Evolutionary conservation across 495 filamentous ascomycete species (phyloP).

Genomic region (Annulohypoxylon moriforme): DNA sequence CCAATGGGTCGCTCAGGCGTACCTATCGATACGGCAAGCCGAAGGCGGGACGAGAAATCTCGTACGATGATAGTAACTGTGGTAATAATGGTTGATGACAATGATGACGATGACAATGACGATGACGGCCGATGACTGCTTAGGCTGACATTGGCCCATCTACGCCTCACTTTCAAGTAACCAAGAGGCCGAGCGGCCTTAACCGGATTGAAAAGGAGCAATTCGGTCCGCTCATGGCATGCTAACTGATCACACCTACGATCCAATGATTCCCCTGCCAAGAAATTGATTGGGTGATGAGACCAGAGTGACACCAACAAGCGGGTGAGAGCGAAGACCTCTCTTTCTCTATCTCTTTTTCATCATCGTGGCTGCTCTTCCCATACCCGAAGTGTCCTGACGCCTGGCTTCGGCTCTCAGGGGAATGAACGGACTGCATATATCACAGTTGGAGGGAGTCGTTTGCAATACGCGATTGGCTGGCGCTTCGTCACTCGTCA

Average conservation of each 20-base stretch:
- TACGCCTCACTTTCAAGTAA: background rate
- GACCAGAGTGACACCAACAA: slow-evolving; percentile 17
- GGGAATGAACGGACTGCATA: slow-evolving; percentile 19
- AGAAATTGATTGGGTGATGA: slow-evolving; percentile 31
- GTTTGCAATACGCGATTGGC: slow-evolving; percentile 26
- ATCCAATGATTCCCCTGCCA: slow-evolving; percentile 36
- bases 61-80: slow-evolving; percentile 25
- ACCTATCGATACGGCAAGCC: slow-evolving; percentile 40
- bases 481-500: slow-evolving; percentile 9
- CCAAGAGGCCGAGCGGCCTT: background rate
- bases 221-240: slow-evolving; percentile 36
- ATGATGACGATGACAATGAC: slow-evolving; percentile 1
- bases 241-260: slow-evolving; percentile 33
- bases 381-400: slow-evolving; percentile 29
- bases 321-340: slow-evolving; percentile 24
- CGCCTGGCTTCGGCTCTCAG: slow-evolving; percentile 38
- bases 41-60: slow-evolving; percentile 19
- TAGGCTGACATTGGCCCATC: slow-evolving; percentile 5
- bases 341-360: slow-evolving; percentile 14
- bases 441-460: background rate
- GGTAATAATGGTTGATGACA: slow-evolving; percentile 11
- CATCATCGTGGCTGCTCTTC: slow-evolving; percentile 15
- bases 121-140: slow-evolving; percentile 3
- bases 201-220: slow-evolving; percentile 21
- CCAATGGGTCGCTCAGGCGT: slow-evolving; percentile 36